Evolutionary conservation across 108 stramenopile species (phyloP), one percentile per base, ranked within the genome.

Genomic region (Mediolabrus comicus): DNA sequence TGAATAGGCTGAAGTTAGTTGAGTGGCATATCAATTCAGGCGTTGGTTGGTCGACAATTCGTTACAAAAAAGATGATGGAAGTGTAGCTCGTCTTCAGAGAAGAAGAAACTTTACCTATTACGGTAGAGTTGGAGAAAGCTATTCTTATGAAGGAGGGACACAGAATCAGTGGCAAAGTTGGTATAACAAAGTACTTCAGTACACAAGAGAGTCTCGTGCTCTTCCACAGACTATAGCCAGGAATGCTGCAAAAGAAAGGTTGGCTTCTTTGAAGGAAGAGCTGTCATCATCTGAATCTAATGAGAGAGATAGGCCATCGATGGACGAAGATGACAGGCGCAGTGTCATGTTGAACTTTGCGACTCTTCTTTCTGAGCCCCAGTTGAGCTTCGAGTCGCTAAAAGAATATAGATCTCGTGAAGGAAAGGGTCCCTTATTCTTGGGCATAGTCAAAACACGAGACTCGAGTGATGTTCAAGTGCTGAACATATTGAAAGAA

Each of bases 401-500:
- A 16, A 58, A 54, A 10, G 25, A 13, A 7, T 63, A 53, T 11
- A 53, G 16, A 63, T n/a, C 9, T 55, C 27, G 62, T 27, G 9
- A 6, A 22, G 53, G 51, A 28, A 0, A 8, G 8, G 5, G n/a
- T 58, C 62, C 55, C 16, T 27, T 63, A n/a, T 58, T 63, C 24
- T 22, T 54, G 9, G 53, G 56, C 2, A 53, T 63, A 9, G 56
- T 43, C 2, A 25, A 54, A 55, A 17, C 19, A 9, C n/a, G 17
- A 56, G 70, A 71, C n/a, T 14, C 46, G 1, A 22, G 22, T 49
- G 70, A 71, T 55, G 53, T 71, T 56, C 63, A 28, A 17, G 53
- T 53, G 14, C 24, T 71, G 53, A 71, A 71, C n/a, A 9, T 71
- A 19, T 17, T 71, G 43, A 22, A 33, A 11, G 70, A 71, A 63